These are phyloP conservation scores for Xylaria sp. DNA, from an alignment of 495 filamentous ascomycete species.

Conservation along the genomic window DNA sequence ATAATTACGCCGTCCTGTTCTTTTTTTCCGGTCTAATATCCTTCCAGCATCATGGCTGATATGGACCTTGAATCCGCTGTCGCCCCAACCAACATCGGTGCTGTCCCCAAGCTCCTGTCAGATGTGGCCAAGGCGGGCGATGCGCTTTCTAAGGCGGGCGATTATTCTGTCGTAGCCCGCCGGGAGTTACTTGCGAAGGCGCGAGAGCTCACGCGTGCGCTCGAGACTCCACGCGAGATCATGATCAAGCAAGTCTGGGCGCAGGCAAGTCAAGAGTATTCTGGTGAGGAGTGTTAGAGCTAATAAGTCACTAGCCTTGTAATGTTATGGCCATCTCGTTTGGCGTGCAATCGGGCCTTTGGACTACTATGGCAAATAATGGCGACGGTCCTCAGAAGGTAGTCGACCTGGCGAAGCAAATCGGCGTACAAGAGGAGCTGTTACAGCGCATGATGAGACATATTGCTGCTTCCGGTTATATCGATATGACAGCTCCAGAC, in stretches of 20 bases:
- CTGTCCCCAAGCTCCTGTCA: slow-evolving; percentile 19
- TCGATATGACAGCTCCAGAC: slow-evolving; percentile 48
- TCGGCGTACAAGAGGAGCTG: slow-evolving; percentile 21
- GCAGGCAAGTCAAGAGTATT: slow-evolving; percentile 28
- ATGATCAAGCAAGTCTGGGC: slow-evolving; percentile 46
- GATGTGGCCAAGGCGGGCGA: slow-evolving; percentile 19
- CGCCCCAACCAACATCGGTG: slow-evolving; percentile 18
- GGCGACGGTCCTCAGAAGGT: slow-evolving; percentile 25
- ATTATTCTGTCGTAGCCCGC: slow-evolving; percentile 9
- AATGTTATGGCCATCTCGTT: slow-evolving; percentile 25
- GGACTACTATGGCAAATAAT: slow-evolving; percentile 22
- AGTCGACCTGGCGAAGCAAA: slow-evolving; percentile 27
- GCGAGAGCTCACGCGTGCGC: slow-evolving; percentile 34
- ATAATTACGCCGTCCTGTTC: background rate
- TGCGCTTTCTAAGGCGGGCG: background rate
- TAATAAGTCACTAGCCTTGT: slow-evolving; percentile 15
- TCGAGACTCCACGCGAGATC: slow-evolving; percentile 47
- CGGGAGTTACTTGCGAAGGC: slow-evolving; percentile 39
- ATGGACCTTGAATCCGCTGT: background rate
- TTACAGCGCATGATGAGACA: slow-evolving; percentile 47
- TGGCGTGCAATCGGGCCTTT: slow-evolving; percentile 25
- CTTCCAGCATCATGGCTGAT: background rate
- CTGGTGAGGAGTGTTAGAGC: background rate
- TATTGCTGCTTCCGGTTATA: slow-evolving; percentile 52
- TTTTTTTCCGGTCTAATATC: background rate